Percentiles rank a stretch among this genome's conserved stretches.
phyloP scores from a whole-genome alignment of 2,329 filamentous ascomycete species.

The Talaromyces sp. region DNA sequence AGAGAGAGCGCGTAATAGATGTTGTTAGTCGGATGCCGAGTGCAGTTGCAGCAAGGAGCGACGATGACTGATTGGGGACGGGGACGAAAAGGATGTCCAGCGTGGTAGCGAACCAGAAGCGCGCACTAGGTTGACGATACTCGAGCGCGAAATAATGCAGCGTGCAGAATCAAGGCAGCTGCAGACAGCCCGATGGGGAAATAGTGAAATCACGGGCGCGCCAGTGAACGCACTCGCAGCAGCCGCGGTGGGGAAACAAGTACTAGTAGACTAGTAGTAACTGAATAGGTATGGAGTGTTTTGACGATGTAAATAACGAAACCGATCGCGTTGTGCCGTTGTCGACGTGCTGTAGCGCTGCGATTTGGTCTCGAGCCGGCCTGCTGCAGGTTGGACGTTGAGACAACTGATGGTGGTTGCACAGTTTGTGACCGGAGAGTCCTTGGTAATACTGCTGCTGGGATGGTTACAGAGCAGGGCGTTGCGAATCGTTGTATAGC shows the following conservation, averaged over 20 bases:
- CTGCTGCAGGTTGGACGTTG: conserved; percentile 5
- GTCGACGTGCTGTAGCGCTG: neutral
- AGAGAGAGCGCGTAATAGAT: neutral
- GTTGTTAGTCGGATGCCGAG: neutral
- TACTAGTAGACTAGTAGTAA: too few relatives aligned
- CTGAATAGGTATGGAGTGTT: neutral
- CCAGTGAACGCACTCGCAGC: neutral
- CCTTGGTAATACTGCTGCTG: neutral
- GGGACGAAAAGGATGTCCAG: neutral
- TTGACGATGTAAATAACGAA: neutral
- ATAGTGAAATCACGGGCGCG: neutral
- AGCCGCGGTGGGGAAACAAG: neutral
- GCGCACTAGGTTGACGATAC: neutral
- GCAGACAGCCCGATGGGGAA: neutral
- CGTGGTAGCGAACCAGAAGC: neutral
- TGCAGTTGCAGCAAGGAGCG: neutral
- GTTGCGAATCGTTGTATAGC: neutral
- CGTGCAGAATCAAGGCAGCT: neutral
- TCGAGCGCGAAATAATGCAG: neutral
- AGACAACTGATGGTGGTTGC: neutral
- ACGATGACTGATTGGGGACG: neutral
- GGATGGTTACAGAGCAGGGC: neutral
- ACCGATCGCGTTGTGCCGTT: neutral
- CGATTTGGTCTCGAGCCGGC: conserved; percentile 5
- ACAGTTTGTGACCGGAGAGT: neutral